A percentile compares a stretch with the other conserved stretches of the same genome.
Conservation (phyloP, 805 yeast genomes). For the Yarrowia sp. region DNA sequence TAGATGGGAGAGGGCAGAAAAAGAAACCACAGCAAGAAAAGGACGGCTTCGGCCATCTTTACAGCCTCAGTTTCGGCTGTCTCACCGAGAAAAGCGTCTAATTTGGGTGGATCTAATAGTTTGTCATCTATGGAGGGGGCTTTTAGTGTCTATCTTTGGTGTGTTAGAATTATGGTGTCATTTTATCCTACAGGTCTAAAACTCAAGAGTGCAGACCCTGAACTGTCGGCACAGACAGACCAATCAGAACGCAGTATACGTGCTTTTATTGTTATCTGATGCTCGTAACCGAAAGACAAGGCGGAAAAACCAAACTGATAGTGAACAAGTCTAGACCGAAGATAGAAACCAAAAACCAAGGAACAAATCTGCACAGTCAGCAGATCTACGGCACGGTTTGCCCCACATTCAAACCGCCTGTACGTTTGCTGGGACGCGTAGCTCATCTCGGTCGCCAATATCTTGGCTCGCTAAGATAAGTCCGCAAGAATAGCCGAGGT, state of each 20-base stretch:
- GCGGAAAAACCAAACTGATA: too few species aligned
- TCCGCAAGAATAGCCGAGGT: constrained; percentile 17
- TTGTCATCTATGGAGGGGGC: background rate
- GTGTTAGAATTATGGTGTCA: background rate
- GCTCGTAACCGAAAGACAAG: background rate
- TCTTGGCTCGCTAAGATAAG: constrained; percentile 6
- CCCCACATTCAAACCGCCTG: too few species aligned
- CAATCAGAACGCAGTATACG: background rate
- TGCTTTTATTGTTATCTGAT: constrained; percentile 14
- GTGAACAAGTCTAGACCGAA: too few species aligned
- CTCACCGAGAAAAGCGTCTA: constrained; percentile 1
- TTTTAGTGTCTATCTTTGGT: background rate
- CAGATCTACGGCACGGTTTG: too few species aligned
- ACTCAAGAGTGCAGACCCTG: background rate
- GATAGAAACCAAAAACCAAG: too few species aligned
- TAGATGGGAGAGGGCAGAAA: background rate
- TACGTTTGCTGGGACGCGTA: too few species aligned
- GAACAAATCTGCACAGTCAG: too few species aligned
- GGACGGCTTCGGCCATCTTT: background rate
- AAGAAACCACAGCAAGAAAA: background rate
- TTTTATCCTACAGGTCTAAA: background rate
- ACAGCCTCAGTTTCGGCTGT: background rate
- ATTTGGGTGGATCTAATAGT: constrained; percentile 7
- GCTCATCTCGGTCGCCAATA: background rate
- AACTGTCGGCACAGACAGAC: background rate